Conservation (phyloP, 2,329 filamentous ascomycete genomes). For the Colletotrichum paranaense region DNA sequence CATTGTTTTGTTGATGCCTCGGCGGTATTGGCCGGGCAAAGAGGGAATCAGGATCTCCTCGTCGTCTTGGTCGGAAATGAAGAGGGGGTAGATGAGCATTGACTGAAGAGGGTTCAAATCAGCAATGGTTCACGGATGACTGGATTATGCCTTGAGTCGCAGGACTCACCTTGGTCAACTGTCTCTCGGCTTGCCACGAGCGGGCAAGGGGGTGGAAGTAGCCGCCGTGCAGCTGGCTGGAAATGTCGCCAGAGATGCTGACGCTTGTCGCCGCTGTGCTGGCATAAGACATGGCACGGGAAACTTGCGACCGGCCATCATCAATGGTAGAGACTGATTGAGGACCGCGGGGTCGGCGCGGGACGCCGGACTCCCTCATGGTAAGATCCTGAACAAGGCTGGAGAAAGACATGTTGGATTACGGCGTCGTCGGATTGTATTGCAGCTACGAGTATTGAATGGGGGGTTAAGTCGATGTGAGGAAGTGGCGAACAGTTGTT, state of each 20-base stretch:
- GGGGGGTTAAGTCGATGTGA: background rate
- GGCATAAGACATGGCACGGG: conserved; percentile 72
- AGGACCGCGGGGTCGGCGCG: conserved; percentile 59
- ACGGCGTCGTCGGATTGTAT: background rate
- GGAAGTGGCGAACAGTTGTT: conserved; percentile 1
- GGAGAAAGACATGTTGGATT: conserved; percentile 71
- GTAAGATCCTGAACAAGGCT: conserved; percentile 74
- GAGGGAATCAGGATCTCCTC: conserved; percentile 92
- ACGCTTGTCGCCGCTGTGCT: conserved; percentile 76
- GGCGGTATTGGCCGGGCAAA: conserved; percentile 88
- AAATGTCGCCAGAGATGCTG: conserved; percentile 80
- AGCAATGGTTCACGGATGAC: background rate
- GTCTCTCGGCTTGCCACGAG: conserved; percentile 85
- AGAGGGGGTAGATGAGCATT: conserved; percentile 98
- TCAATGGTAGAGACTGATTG: conserved; percentile 67
- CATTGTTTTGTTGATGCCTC: conserved; percentile 87
- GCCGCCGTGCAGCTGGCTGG: conserved; percentile 84
- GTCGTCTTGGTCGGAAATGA: conserved; percentile 93
- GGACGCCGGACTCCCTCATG: conserved; percentile 64
- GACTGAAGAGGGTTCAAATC: conserved; percentile 65
- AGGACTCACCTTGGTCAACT: conserved; percentile 80
- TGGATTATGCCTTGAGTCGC: background rate
- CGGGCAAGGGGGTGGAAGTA: conserved; percentile 84
- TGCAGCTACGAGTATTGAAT: background rate
- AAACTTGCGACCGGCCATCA: conserved; percentile 70